Evolutionary conservation across 2,329 filamentous ascomycete genomes (phyloP).

Genomic region (Pseudogymnoascus sp.): DNA sequence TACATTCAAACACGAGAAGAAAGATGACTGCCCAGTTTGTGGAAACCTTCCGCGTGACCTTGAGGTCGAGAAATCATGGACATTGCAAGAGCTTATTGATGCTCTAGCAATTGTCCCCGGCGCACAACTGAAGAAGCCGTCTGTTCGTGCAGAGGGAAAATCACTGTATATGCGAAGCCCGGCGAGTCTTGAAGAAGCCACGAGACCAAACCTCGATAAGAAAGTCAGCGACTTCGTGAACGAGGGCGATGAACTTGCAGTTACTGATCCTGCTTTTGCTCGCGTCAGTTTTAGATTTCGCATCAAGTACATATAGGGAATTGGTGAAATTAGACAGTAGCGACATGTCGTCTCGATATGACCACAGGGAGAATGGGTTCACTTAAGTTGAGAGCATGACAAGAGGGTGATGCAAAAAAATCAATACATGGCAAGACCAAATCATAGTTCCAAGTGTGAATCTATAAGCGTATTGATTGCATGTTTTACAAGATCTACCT

Average conservation of each 20-base stretch:
- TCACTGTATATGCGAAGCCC: slow-evolving; percentile 87
- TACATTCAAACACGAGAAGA: slow-evolving; percentile 91
- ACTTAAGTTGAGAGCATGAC: not conserved
- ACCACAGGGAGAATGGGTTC: not conserved
- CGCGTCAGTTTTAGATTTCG: slow-evolving; percentile 26
- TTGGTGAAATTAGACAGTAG: not conserved
- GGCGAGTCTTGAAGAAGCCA: slow-evolving; percentile 72
- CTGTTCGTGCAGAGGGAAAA: slow-evolving; percentile 67
- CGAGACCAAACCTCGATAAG: slow-evolving; percentile 70
- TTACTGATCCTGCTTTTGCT: slow-evolving; percentile 84
- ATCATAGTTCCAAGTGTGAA: not conserved
- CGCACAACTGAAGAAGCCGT: slow-evolving; percentile 89
- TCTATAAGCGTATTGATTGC: slow-evolving; percentile 4
- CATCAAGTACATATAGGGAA: slow-evolving; percentile 19
- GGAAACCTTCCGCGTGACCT: slow-evolving; percentile 73
- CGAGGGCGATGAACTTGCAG: slow-evolving; percentile 79
- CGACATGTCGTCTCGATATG: not conserved
- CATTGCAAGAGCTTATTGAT: slow-evolving; percentile 77
- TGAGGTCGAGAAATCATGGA: slow-evolving; percentile 59
- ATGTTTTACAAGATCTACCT: slow-evolving; percentile 13
- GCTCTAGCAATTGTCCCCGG: slow-evolving; percentile 75
- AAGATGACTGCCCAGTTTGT: slow-evolving; percentile 90
- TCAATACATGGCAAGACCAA: not conserved
- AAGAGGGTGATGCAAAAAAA: not conserved
- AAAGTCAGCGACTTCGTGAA: slow-evolving; percentile 69